phyloP scores from a whole-genome alignment of 768 basidiomycete species.

The Filobasidium floriforme region DNA sequence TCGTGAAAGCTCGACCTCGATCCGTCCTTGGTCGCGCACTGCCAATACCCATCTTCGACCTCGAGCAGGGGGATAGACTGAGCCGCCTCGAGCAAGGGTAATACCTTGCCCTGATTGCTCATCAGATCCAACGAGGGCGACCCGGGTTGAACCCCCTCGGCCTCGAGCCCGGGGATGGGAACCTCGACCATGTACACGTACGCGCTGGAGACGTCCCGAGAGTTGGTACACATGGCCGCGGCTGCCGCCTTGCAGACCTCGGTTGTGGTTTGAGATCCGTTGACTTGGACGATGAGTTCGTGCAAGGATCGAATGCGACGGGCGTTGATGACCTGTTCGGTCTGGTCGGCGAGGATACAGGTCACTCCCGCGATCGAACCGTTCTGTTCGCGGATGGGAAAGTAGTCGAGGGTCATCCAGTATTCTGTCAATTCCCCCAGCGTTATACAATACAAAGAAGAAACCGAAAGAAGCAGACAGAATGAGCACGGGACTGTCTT shows the following conservation, averaged over 20 bases:
- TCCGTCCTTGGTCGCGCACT: background rate
- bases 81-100: background rate
- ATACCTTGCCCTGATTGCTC: background rate
- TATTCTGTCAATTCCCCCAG: background rate
- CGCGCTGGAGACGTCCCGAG: background rate
- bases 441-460: background rate
- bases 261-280: constrained; percentile 1
- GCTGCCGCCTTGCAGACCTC: background rate
- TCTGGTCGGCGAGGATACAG: constrained; percentile 2
- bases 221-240: constrained; percentile 2
- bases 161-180: background rate
- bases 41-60: background rate
- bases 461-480: too few species aligned
- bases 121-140: background rate
- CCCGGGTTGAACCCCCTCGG: background rate
- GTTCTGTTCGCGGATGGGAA: background rate
- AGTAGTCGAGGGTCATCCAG: constrained; percentile 7
- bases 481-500: too few species aligned
- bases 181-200: constrained; percentile 6
- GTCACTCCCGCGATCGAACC: background rate
- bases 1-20: background rate
- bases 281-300: constrained; percentile 11
- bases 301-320: constrained; percentile 3
- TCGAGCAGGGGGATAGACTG: background rate
- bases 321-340: constrained; percentile 9